A percentile compares a stretch with the other conserved stretches of the same genome.
Evolutionary conservation across 495 filamentous ascomycete genomes (phyloP).

Genomic region (Talaromyces stipitatus): DNA sequence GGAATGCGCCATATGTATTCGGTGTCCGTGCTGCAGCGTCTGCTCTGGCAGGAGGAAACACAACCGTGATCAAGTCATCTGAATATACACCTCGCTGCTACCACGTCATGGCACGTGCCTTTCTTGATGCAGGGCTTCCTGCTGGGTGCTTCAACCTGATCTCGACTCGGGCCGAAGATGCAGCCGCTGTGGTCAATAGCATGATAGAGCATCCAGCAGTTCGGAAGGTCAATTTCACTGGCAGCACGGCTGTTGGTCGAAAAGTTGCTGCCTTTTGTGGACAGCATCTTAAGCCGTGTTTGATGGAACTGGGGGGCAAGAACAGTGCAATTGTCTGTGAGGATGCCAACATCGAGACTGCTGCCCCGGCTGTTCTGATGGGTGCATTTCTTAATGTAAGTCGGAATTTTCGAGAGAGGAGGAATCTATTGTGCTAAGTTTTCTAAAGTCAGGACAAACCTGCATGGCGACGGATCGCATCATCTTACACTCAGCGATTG

Average conservation of each 20-base stretch:
- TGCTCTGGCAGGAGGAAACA: constrained; percentile 76
- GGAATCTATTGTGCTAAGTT: neutral
- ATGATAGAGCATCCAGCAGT: constrained; percentile 50
- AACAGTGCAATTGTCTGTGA: constrained; percentile 50
- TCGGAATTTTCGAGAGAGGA: neutral
- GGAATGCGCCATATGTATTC: constrained; percentile 56
- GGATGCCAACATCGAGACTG: constrained; percentile 47
- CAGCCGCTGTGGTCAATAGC: constrained; percentile 44
- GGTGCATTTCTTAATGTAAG: constrained; percentile 37
- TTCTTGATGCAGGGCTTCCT: constrained; percentile 66
- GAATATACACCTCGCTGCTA: constrained; percentile 72
- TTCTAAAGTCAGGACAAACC: constrained; percentile 57
- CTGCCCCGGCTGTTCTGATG: constrained; percentile 39
- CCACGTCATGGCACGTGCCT: constrained; percentile 60
- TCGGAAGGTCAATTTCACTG: constrained; percentile 57
- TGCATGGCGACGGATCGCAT: constrained; percentile 90
- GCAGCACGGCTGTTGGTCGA: constrained; percentile 48
- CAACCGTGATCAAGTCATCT: constrained; percentile 66
- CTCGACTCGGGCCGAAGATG: constrained; percentile 43
- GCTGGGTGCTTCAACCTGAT: constrained; percentile 48
- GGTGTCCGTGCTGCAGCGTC: constrained; percentile 59
- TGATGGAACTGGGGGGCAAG: constrained; percentile 59
- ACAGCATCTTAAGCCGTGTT: constrained; percentile 47
- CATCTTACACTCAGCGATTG: constrained; percentile 43
- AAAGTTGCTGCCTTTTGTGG: constrained; percentile 47